A percentile compares a stretch with the other conserved stretches of the same genome.
Evolutionary conservation across 225 moss, liverwort and hornwort genomes (phyloP).

Genomic region (Sphagnum contortum): DNA sequence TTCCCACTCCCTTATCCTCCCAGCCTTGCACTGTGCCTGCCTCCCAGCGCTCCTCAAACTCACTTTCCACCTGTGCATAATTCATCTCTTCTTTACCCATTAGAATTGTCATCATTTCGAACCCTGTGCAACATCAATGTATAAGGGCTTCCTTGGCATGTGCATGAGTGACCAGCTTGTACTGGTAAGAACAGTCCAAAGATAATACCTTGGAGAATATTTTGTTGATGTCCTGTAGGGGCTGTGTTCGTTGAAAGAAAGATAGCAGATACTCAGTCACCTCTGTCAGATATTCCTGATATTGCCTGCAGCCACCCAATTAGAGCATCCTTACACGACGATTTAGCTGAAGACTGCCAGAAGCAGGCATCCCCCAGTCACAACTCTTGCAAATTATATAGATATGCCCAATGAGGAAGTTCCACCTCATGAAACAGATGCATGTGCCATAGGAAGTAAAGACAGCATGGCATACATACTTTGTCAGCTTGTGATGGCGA

Average conservation of each 20-base stretch:
- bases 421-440: too few relatives aligned
- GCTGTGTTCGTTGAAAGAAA: constrained; percentile 83
- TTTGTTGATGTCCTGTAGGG: constrained; percentile 75
- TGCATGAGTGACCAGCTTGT: too few relatives aligned
- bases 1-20: constrained; percentile 80
- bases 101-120: too few relatives aligned
- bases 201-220: constrained; percentile 53
- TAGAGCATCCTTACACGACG: too few relatives aligned
- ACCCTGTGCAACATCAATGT: too few relatives aligned
- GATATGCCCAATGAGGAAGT: too few relatives aligned
- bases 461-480: constrained; percentile 16
- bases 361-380: not conserved
- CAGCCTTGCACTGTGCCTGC: constrained; percentile 70
- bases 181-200: too few relatives aligned
- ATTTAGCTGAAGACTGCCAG: not conserved
- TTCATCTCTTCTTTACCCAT: too few relatives aligned
- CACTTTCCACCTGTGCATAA: constrained; percentile 53
- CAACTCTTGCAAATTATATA: too few relatives aligned
- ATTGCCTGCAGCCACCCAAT: constrained; percentile 44
- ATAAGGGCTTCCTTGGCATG: too few relatives aligned
- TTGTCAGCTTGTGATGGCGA: constrained; percentile 56
- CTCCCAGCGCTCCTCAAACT: constrained; percentile 78
- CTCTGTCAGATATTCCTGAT: constrained; percentile 62
- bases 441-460: too few relatives aligned
- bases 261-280: constrained; percentile 65